Evolutionary conservation across 1,284 basidiomycete species (phyloP).

Genomic region (Marasmius tenuissimus): DNA sequence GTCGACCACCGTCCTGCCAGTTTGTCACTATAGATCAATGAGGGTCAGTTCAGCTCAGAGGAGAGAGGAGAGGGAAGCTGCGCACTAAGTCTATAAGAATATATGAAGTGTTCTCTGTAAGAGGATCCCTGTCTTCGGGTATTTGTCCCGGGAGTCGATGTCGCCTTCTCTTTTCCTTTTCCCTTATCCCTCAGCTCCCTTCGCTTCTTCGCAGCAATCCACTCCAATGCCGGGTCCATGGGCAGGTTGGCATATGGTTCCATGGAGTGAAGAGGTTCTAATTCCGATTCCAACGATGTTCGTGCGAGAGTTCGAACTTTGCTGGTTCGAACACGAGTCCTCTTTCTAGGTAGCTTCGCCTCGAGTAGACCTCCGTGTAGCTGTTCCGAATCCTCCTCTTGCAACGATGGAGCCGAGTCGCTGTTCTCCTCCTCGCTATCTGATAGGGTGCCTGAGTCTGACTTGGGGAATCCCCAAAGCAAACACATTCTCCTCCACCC

Average conservation of each 20-base stretch:
- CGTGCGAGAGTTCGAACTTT: not conserved
- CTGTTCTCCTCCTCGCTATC: conserved; percentile 10
- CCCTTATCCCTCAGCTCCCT: not conserved
- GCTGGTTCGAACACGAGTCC: conserved; percentile 20
- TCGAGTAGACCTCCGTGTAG: not conserved
- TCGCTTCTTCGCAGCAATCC: conserved; percentile 33
- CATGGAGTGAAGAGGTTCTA: conserved; percentile 8
- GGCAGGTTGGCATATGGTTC: conserved; percentile 31
- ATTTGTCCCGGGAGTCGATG: conserved; percentile 18
- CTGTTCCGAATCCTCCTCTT: not conserved
- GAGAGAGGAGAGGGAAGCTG: conserved; percentile 12
- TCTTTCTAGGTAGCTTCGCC: not conserved
- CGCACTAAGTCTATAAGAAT: conserved; percentile 75
- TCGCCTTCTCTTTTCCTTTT: conserved; percentile 20
- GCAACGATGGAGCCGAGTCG: not conserved
- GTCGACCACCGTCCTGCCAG: conserved; percentile 81
- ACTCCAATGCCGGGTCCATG: conserved; percentile 40
- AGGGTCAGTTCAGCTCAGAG: conserved; percentile 3
- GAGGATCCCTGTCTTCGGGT: conserved; percentile 38
- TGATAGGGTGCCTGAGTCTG: not conserved
- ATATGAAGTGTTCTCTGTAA: conserved; percentile 75
- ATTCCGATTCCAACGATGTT: not conserved
- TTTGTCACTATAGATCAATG: conserved; percentile 60
- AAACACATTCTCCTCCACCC: conserved; percentile 85
- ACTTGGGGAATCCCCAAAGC: conserved; percentile 37